Conservation (phyloP, 805 yeast genomes). For the Suhomyces canberraensis region DNA sequence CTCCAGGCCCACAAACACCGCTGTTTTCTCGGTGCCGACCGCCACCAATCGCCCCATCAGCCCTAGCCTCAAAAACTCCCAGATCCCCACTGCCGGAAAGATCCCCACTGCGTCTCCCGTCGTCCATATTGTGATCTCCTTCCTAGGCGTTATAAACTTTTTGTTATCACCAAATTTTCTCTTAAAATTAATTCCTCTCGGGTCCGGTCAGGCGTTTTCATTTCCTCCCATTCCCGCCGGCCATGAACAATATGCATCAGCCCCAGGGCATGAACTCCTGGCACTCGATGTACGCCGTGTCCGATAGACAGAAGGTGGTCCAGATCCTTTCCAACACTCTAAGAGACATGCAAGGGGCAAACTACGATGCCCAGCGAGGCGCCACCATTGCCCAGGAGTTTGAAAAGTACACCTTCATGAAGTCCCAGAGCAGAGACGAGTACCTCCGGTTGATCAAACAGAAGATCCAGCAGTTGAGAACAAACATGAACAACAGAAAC, state of each 20-base stretch:
- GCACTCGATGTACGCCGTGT: slow-evolving; percentile 21
- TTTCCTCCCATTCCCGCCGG: neutral
- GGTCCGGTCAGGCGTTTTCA: no score
- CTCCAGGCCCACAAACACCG: no score
- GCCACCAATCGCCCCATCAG: no score
- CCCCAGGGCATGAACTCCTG: slow-evolving; percentile 23
- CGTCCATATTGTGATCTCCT: no score
- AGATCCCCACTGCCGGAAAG: no score
- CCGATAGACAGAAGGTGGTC: slow-evolving; percentile 40
- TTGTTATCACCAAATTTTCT: no score
- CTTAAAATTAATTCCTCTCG: no score
- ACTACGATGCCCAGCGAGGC: slow-evolving; percentile 35
- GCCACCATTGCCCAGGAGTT: slow-evolving; percentile 60
- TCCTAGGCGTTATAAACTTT: no score
- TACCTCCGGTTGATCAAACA: slow-evolving; percentile 45
- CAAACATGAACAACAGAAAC: slow-evolving; percentile 7
- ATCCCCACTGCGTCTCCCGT: no score
- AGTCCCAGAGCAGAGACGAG: slow-evolving; percentile 54
- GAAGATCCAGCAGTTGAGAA: slow-evolving; percentile 34
- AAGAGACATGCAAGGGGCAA: slow-evolving; percentile 33
- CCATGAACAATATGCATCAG: slow-evolving; percentile 18
- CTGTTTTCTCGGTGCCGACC: no score
- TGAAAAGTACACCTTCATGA: slow-evolving; percentile 61
- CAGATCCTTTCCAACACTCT: slow-evolving; percentile 35
- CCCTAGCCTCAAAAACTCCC: no score